Base-by-base conservation (phyloP, 192 early-diverging fungal genomes). In the Coemansia sp. region DNA sequence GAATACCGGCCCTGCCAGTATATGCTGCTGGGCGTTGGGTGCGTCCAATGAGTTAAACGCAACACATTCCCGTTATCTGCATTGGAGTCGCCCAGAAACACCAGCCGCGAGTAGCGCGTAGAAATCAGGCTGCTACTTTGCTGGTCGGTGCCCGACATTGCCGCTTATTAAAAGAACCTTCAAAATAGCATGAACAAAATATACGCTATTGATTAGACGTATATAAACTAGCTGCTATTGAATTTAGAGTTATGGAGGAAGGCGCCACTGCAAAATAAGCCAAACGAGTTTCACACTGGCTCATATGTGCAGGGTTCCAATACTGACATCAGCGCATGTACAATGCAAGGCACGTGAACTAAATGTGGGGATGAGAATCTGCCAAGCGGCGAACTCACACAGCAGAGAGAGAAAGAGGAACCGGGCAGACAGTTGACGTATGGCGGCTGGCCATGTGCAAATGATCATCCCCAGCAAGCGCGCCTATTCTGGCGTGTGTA, bases 71-170 rank as follows among this genome's bases (percentile, higher is more conserved):
- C 78, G 12, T 58, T 81, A 53, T 81, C 78, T 17, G 66, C 58
- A 19, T 75, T 81, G 11, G 78, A 81, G 35, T 81, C 78, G 45
- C 78, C 78, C 24, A 81, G 55, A 48, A 81, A 72, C 22, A 81
- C 51, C 37, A 81, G 63, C 24, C 63, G 58, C 10, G 57, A 38
- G 60, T 67, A 79, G 29, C 38, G 63, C 19, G 47, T 17, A 7
- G 43, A 45, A 45, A 17, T n/a, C 47, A 17, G 47, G n/a, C 15
- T 17, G 47, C n/a, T 19, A 15, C 17, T 19, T 7, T n/a, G n/a
- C 17, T 7, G 47, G n/a, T 49, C 19, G 47, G 6, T 19, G 14
- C 5, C 19, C 19, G 17, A 19, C 47, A 49, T 49, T 43, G n/a
- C 19, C 7, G 47, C 19, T n/a, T n/a, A 19, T 6, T n/a, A 49